Conservation (phyloP, 768 basidiomycete species). For the Boletus rubescentipes region DNA sequence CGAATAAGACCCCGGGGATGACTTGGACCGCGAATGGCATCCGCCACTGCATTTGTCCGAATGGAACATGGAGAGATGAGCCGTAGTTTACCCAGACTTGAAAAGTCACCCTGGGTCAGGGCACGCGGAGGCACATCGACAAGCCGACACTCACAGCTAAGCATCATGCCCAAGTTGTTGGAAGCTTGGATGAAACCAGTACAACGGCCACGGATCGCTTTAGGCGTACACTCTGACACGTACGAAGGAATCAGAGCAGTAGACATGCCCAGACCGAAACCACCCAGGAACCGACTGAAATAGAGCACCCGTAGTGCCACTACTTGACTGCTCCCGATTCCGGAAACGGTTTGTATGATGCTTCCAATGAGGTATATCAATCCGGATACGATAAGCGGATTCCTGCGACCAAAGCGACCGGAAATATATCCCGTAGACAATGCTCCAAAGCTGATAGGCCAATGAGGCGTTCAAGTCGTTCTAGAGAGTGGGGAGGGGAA, state of each 20-base stretch:
- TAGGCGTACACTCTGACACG: constrained; percentile 50
- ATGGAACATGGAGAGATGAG: constrained; percentile 36
- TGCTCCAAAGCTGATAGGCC: constrained; percentile 40
- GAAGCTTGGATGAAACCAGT: constrained; percentile 43
- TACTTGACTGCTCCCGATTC: constrained; percentile 37
- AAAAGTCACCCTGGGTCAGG: constrained; percentile 3
- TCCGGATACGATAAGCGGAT: constrained; percentile 43
- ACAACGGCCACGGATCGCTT: constrained; percentile 48
- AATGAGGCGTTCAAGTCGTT: neutral
- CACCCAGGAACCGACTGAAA: constrained; percentile 55
- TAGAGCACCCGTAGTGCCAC: constrained; percentile 42
- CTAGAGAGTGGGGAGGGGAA: neutral
- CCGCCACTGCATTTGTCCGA: constrained; percentile 49
- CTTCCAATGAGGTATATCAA: constrained; percentile 49
- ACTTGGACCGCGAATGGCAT: constrained; percentile 53
- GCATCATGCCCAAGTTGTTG: constrained; percentile 34
- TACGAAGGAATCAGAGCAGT: constrained; percentile 51
- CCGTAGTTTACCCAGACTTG: constrained; percentile 51
- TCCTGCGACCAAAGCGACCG: constrained; percentile 45
- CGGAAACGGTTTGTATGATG: constrained; percentile 44
- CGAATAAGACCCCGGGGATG: constrained; percentile 50
- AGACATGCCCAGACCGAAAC: constrained; percentile 59
- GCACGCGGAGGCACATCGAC: neutral
- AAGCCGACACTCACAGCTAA: constrained; percentile 30
- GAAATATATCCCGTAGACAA: constrained; percentile 42